These are phyloP conservation scores for Diutina ranongensis DNA, from an alignment of 1,139 yeast genomes.

Conservation along the genomic window DNA sequence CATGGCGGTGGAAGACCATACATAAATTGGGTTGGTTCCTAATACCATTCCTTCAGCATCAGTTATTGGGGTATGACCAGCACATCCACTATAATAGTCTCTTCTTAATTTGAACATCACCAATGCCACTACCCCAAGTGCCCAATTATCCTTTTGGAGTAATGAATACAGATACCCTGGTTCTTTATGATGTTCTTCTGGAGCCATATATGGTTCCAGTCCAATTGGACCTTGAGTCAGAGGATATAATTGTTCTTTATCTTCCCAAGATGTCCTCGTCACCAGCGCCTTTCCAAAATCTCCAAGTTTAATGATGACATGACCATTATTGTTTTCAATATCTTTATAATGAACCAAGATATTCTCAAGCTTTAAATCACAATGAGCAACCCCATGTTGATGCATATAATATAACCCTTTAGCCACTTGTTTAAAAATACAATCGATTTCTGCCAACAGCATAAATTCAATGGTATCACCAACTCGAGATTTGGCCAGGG, in stretches of 20 bases:
- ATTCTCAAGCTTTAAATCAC: conserved; percentile 62
- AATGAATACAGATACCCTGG: conserved; percentile 30
- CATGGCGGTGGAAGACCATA: conserved; percentile 24
- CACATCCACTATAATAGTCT: conserved; percentile 15
- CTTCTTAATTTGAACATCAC: conserved; percentile 22
- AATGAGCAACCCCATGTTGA: conserved; percentile 65
- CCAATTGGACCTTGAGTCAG: conserved; percentile 54
- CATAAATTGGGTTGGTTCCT: conserved; percentile 15
- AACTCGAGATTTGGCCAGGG: conserved; percentile 8
- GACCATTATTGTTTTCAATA: conserved; percentile 8
- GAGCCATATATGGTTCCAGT: conserved; percentile 65
- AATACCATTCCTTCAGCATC: conserved; percentile 11
- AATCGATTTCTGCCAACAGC: conserved; percentile 41
- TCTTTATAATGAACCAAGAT: conserved; percentile 24
- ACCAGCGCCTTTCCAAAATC: conserved; percentile 75
- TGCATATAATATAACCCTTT: conserved; percentile 60
- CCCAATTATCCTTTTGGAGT: conserved; percentile 57
- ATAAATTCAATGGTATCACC: conserved; percentile 9
- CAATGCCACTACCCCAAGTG: conserved; percentile 43
- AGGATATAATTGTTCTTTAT: conserved; percentile 35
- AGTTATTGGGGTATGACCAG: conserved; percentile 9
- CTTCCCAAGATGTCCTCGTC: conserved; percentile 57
- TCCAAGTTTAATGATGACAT: conserved; percentile 43
- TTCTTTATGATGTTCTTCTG: conserved; percentile 34
- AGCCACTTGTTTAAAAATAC: conserved; percentile 57